These are phyloP conservation scores for Aspergillus sergii DNA, from an alignment of 2,329 filamentous ascomycete species.

Conservation along the genomic window DNA sequence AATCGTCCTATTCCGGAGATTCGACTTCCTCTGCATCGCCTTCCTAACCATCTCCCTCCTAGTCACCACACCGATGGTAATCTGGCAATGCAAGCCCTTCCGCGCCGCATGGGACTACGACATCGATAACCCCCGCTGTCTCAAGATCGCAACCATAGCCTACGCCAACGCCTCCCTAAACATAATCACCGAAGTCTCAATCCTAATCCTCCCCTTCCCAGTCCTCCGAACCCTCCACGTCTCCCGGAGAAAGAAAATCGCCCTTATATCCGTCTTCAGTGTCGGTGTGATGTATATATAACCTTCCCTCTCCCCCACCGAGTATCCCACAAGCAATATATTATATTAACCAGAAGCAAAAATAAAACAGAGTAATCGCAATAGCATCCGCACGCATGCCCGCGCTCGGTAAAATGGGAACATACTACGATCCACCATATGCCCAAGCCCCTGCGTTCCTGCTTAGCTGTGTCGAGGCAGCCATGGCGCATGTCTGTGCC, in stretches of 20 bases:
- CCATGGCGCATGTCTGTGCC: constrained; percentile 4
- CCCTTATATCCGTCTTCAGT: not conserved
- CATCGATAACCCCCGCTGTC: not conserved
- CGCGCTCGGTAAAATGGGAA: not conserved
- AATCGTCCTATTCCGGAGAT: not conserved
- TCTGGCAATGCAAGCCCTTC: constrained; percentile 2
- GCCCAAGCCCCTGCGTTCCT: not conserved
- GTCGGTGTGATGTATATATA: constrained; percentile 5
- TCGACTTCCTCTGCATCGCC: not conserved
- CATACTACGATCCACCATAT: not conserved
- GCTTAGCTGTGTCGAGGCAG: constrained; percentile 4
- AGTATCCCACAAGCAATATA: not conserved
- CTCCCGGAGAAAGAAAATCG: not conserved
- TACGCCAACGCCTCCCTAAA: constrained; percentile 3
- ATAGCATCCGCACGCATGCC: constrained; percentile 1
- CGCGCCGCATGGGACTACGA: not conserved
- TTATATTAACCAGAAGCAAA: not conserved
- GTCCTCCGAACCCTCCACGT: not conserved
- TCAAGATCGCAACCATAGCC: not conserved
- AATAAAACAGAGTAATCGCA: not conserved
- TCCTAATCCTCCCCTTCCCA: not conserved
- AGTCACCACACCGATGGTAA: not conserved
- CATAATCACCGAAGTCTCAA: not conserved
- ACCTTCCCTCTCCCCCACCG: not conserved
- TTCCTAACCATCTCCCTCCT: not conserved